phyloP scores from a whole-genome alignment of 2,329 filamentous ascomycete species.

The Tolypocladium album region DNA sequence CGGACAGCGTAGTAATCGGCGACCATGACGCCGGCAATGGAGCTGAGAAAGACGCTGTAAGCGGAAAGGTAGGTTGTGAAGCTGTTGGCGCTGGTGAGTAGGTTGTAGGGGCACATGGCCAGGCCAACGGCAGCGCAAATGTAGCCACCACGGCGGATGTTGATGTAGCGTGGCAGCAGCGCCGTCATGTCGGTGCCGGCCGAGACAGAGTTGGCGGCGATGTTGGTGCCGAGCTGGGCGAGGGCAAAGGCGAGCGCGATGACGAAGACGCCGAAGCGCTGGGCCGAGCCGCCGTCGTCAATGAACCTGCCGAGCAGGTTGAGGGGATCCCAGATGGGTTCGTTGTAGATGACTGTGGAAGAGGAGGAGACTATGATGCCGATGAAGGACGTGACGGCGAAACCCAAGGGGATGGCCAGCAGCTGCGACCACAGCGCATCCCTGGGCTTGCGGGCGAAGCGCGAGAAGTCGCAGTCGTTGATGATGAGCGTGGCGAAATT shows the following conservation, averaged over 20 bases:
- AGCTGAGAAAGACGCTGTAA: slow-evolving; percentile 89
- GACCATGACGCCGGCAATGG: slow-evolving; percentile 85
- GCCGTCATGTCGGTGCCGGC: slow-evolving; percentile 77
- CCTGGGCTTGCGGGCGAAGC: slow-evolving; percentile 66
- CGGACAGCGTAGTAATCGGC: slow-evolving; percentile 83
- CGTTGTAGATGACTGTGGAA: slow-evolving; percentile 54
- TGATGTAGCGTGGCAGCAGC: slow-evolving; percentile 67
- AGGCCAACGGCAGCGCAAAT: slow-evolving; percentile 71
- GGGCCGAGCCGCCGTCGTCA: slow-evolving; percentile 53
- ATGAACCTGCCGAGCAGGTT: slow-evolving; percentile 56
- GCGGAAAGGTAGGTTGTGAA: slow-evolving; percentile 89
- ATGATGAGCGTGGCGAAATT: slow-evolving; percentile 85
- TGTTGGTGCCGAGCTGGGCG: slow-evolving; percentile 78
- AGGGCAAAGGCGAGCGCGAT: slow-evolving; percentile 62
- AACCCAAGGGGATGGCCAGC: slow-evolving; percentile 59
- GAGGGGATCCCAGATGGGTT: slow-evolving; percentile 65
- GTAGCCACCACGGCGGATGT: slow-evolving; percentile 79
- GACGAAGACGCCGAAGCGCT: slow-evolving; percentile 67
- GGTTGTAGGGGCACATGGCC: slow-evolving; percentile 78
- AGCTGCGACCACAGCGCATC: slow-evolving; percentile 78
- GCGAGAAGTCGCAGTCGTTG: slow-evolving; percentile 74
- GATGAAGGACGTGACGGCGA: slow-evolving; percentile 75
- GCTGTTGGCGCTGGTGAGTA: slow-evolving; percentile 64
- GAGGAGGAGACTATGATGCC: slow-evolving; percentile 70
- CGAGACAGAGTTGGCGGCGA: slow-evolving; percentile 76